Conservation (phyloP, 129 eudicot genomes). For the carrot (Daucus carota) region DNA sequence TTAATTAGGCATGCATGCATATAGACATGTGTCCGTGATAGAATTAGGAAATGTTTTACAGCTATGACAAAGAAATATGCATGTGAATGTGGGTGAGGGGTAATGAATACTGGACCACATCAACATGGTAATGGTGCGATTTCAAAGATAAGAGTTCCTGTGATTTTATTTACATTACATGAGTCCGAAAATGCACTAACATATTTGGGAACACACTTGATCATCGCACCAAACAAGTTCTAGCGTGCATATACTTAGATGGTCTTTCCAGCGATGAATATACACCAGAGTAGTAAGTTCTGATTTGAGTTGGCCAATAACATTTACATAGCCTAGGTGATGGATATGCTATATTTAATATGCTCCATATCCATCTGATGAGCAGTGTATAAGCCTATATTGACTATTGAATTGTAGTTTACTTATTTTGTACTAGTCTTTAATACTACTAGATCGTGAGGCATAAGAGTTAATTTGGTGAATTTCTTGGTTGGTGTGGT, state of each 20-base stretch:
- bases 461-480: not conserved
- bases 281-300: too few relatives aligned
- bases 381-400: not conserved
- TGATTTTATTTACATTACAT: not conserved
- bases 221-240: not conserved
- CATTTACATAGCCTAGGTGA: too few relatives aligned
- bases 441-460: not conserved
- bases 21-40: not conserved
- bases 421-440: not conserved
- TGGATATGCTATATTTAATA: too few relatives aligned
- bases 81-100: constrained; percentile 3
- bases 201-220: not conserved
- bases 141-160: not conserved
- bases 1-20: not conserved
- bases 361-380: not conserved
- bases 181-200: not conserved
- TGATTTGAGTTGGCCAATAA: too few relatives aligned
- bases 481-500: not conserved
- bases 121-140: not conserved
- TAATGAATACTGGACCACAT: not conserved
- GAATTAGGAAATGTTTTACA: not conserved
- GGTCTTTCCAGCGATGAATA: too few relatives aligned
- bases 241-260: not conserved
- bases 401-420: not conserved
- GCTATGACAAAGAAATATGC: constrained; percentile 1